These are phyloP conservation scores for Nakazawaea sp. DNA, from an alignment of 805 yeast species.

Conservation along the genomic window DNA sequence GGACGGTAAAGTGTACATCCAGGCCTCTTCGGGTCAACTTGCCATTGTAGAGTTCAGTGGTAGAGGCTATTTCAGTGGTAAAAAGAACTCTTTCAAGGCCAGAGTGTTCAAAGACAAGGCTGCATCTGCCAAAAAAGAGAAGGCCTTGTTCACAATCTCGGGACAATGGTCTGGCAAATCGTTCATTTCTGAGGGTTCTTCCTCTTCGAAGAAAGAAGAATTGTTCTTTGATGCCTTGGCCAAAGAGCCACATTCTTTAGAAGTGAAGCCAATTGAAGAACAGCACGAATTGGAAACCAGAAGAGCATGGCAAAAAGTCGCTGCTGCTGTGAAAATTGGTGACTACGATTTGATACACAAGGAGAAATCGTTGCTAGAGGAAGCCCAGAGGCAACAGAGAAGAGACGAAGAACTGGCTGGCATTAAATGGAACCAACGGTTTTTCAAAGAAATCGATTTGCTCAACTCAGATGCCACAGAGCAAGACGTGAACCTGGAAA, in stretches of 20 bases:
- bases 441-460: constrained; percentile 59
- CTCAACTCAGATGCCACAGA: constrained; percentile 14
- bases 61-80: constrained; percentile 92
- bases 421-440: constrained; percentile 67
- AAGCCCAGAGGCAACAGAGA: constrained; percentile 77
- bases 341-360: constrained; percentile 69
- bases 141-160: constrained; percentile 67
- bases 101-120: constrained; percentile 55
- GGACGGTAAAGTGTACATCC: constrained; percentile 83
- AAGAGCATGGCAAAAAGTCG: constrained; percentile 85
- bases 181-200: constrained; percentile 50
- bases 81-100: constrained; percentile 89
- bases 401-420: constrained; percentile 63
- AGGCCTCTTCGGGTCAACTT: constrained; percentile 70
- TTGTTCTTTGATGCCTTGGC: constrained; percentile 59
- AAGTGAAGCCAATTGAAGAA: constrained; percentile 74
- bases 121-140: constrained; percentile 41
- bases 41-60: constrained; percentile 79
- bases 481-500: constrained; percentile 20
- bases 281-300: constrained; percentile 82
- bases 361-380: constrained; percentile 76
- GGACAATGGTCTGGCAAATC: constrained; percentile 94
- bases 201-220: constrained; percentile 35
- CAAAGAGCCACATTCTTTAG: constrained; percentile 44
- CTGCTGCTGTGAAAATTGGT: constrained; percentile 73